Evolutionary conservation across 495 filamentous ascomycete genomes (phyloP).

Genomic region (Entonaema liquescens): DNA sequence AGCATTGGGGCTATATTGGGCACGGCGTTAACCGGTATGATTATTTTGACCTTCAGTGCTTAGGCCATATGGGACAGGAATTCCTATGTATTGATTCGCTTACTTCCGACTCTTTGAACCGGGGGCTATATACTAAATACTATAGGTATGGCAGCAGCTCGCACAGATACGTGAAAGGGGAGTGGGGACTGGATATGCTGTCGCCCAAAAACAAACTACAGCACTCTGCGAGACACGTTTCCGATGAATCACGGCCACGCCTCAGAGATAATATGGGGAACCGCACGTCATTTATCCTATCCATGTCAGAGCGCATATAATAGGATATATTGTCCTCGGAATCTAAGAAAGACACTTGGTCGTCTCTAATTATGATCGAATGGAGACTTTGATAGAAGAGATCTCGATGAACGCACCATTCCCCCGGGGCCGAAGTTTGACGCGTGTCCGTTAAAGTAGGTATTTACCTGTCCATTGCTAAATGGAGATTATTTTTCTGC

Average conservation of each 20-base stretch:
- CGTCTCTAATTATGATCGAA: background rate
- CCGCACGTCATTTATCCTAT: background rate
- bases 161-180: background rate
- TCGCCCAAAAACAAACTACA: conserved; percentile 1
- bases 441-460: background rate
- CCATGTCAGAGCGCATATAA: conserved; percentile 22
- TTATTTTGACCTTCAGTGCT: background rate
- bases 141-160: background rate
- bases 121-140: background rate
- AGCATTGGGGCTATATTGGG: background rate
- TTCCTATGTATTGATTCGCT: background rate
- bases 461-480: background rate
- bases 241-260: conserved; percentile 8
- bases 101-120: background rate
- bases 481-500: conserved; percentile 8
- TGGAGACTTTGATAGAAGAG: background rate
- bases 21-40: background rate
- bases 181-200: background rate
- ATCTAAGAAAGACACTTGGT: background rate
- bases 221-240: conserved; percentile 16
- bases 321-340: background rate
- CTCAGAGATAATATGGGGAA: conserved; percentile 15
- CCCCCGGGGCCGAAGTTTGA: background rate
- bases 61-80: background rate
- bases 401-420: background rate